Evolutionary conservation across 345 rosid species (phyloP).

Genomic region (Eutrema yunnanense): DNA sequence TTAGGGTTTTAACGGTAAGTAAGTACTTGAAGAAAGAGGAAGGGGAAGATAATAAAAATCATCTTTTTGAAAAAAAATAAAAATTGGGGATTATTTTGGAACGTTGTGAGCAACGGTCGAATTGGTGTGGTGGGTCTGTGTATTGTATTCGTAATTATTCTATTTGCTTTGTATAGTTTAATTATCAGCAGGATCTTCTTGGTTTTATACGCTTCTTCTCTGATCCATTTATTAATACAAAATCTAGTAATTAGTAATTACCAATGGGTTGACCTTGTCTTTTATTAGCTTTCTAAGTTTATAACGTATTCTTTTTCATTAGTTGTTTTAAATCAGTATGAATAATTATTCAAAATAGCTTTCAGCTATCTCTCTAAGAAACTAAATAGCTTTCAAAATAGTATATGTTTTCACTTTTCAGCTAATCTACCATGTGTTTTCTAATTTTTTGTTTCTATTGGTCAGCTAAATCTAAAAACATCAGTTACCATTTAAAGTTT

Average conservation of each 20-base stretch:
- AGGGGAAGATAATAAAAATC: background rate
- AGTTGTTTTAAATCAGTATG: too few species aligned
- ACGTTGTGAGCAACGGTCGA: conserved; percentile 32
- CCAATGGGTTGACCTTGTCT: too few species aligned
- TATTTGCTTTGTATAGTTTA: background rate
- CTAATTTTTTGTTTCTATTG: background rate
- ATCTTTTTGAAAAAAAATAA: background rate
- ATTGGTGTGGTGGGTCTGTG: conserved; percentile 19
- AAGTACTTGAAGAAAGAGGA: conserved; percentile 4
- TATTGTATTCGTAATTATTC: background rate
- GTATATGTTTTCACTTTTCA: too few species aligned
- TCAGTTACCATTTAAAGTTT: too few species aligned
- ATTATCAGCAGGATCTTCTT: conserved; percentile 1
- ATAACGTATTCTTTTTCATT: too few species aligned
- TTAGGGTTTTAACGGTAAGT: conserved; percentile 22
- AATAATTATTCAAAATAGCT: too few species aligned
- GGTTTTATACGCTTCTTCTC: conserved; percentile 4
- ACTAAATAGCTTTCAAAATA: too few species aligned
- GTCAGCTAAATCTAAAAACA: too few species aligned
- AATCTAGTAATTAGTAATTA: background rate
- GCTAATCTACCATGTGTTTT: background rate
- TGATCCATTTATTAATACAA: background rate
- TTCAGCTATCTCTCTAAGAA: too few species aligned
- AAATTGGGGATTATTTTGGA: background rate
- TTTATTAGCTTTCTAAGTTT: background rate